Percentiles rank a stretch among this genome's conserved stretches.
Conservation (phyloP, 1,284 basidiomycete genomes). For the Tremellales sp. region DNA sequence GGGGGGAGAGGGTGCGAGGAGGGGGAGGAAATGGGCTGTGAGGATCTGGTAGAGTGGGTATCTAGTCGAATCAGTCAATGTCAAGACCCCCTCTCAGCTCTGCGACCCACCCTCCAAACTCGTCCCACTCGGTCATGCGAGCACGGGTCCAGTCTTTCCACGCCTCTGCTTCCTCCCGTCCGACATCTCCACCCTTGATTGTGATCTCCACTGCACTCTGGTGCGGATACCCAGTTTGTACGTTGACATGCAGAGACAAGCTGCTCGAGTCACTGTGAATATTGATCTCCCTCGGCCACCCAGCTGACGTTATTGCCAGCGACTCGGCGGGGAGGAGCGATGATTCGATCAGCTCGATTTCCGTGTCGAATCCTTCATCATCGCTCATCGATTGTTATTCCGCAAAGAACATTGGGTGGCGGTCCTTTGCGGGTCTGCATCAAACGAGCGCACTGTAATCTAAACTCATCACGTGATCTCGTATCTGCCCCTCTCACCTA, state of each 20-base stretch:
- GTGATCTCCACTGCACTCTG: constrained; percentile 16
- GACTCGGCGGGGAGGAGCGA: constrained; percentile 61
- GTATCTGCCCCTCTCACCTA: too few relatives aligned
- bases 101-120: constrained; percentile 54
- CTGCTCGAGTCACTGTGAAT: constrained; percentile 50
- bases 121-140: constrained; percentile 50
- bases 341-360: constrained; percentile 48
- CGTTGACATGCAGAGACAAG: constrained; percentile 48
- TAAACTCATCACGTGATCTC: too few relatives aligned
- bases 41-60: constrained; percentile 61
- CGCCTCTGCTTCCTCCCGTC: constrained; percentile 48
- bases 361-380: constrained; percentile 24
- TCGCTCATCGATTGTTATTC: neutral
- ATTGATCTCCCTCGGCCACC: constrained; percentile 23
- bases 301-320: constrained; percentile 43
- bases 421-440: too few relatives aligned
- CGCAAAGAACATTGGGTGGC: too few relatives aligned
- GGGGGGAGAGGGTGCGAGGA: constrained; percentile 44
- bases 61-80: constrained; percentile 42
- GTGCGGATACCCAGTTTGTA: constrained; percentile 42
- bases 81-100: constrained; percentile 22
- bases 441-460: too few relatives aligned
- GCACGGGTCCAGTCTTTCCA: constrained; percentile 56
- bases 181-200: constrained; percentile 50
- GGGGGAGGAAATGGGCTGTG: constrained; percentile 58